These are phyloP conservation scores for Fusarium duplospermum DNA, from an alignment of 2,329 filamentous ascomycete species.

Conservation along the genomic window DNA sequence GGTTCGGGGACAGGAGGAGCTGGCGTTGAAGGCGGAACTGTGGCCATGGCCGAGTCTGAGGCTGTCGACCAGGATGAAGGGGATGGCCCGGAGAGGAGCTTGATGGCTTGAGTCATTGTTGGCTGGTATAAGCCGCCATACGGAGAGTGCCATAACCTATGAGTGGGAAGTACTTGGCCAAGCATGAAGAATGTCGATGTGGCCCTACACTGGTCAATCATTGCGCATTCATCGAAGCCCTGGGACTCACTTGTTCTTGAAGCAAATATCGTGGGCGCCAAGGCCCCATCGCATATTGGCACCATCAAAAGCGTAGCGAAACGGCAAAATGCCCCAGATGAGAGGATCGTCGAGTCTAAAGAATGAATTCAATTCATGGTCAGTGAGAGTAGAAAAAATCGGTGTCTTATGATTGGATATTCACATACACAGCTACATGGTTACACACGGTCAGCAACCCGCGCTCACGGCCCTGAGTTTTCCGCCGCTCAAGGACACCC, in stretches of 20 bases:
- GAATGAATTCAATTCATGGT: constrained; percentile 1
- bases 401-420: not conserved
- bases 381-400: constrained; percentile 1
- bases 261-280: constrained; percentile 96
- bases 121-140: constrained; percentile 91
- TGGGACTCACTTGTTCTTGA: constrained; percentile 77
- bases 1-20: constrained; percentile 41
- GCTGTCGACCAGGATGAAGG: constrained; percentile 38
- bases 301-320: constrained; percentile 77
- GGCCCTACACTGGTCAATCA: constrained; percentile 59
- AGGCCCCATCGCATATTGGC: constrained; percentile 88
- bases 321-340: constrained; percentile 89
- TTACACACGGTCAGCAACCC: constrained; percentile 81
- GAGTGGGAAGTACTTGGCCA: constrained; percentile 91
- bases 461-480: constrained; percentile 72
- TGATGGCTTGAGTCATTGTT: constrained; percentile 86
- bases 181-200: constrained; percentile 84
- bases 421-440: constrained; percentile 55
- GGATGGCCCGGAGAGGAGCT: constrained; percentile 74
- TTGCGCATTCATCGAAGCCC: not conserved
- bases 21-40: constrained; percentile 6
- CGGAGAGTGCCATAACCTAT: constrained; percentile 81
- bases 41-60: constrained; percentile 15
- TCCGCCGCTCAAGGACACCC: constrained; percentile 78
- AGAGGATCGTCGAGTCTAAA: constrained; percentile 92